A percentile compares a stretch with the other conserved stretches of the same genome.
These are phyloP conservation scores for Trypanosoma platydactyli DNA, from an alignment of 208 protist species.

Conservation along the genomic window DNA sequence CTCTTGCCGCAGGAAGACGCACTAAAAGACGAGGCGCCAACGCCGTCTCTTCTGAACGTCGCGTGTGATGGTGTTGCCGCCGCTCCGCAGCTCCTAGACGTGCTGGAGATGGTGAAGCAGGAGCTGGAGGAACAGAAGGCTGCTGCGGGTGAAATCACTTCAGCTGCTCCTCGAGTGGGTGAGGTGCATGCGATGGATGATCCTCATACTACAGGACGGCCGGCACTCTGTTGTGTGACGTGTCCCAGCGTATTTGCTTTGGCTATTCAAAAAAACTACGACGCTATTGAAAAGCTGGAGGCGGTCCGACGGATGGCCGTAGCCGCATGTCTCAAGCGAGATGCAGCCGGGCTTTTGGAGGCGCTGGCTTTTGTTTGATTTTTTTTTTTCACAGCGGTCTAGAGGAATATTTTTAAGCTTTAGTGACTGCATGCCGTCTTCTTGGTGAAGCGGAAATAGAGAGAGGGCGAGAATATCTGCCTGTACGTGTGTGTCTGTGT, in stretches of 20 bases:
- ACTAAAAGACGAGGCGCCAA: neutral
- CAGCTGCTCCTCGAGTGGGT: neutral
- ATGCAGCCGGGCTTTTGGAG: constrained; percentile 41
- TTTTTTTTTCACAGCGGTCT: neutral
- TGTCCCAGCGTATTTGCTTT: constrained; percentile 46
- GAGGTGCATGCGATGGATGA: constrained; percentile 6
- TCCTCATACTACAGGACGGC: neutral
- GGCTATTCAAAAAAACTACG: constrained; percentile 46
- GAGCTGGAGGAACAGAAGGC: constrained; percentile 20
- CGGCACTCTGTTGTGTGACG: constrained; percentile 22
- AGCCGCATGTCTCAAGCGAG: constrained; percentile 51
- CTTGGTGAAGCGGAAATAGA: too few species aligned
- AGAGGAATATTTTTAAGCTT: too few species aligned
- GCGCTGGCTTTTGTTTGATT: constrained; percentile 33
- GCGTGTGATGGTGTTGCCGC: constrained; percentile 22
- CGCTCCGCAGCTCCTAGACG: constrained; percentile 11
- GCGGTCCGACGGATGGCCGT: constrained; percentile 37
- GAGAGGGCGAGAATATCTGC: too few species aligned
- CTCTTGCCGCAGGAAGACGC: neutral
- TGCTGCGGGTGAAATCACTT: neutral
- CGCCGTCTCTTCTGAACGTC: constrained; percentile 1
- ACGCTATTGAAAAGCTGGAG: constrained; percentile 44
- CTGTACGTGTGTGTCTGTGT: too few species aligned
- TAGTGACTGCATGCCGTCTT: neutral
- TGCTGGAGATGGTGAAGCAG: constrained; percentile 26